A percentile compares a stretch with the other conserved stretches of the same genome.
Evolutionary conservation across 148 eudicot genomes (phyloP).

Genomic region (Fagopyrum homotropicum): DNA sequence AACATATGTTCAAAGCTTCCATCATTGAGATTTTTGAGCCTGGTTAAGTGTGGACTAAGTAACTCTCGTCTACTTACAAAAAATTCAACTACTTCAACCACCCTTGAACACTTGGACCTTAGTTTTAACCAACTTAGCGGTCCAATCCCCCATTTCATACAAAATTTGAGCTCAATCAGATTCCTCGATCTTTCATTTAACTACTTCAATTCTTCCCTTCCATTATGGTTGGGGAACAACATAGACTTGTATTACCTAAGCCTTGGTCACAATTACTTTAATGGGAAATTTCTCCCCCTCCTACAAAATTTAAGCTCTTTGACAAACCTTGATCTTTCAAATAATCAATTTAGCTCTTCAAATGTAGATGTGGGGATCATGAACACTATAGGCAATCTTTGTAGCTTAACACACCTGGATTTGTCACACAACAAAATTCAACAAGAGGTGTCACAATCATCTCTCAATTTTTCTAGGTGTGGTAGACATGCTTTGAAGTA

Average conservation of each 20-base stretch:
- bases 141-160: conserved; percentile 13
- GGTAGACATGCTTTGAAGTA: neutral
- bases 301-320: neutral
- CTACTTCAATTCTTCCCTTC: neutral
- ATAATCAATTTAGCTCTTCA: neutral
- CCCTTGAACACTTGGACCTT: neutral
- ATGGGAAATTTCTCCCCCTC: neutral
- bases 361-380: neutral
- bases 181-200: conserved; percentile 21
- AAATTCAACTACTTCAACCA: neutral
- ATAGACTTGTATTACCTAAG: neutral
- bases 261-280: neutral
- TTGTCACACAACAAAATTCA: neutral
- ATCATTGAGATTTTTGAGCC: neutral
- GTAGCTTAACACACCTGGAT: neutral
- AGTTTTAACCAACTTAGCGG: conserved; percentile 6
- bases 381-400: neutral
- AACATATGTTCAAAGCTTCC: neutral
- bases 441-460: neutral
- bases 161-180: conserved; percentile 14
- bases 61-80: neutral
- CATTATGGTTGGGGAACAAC: conserved; percentile 9
- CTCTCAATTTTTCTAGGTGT: neutral
- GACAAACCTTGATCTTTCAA: neutral
- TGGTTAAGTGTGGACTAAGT: neutral